Base-by-base conservation (phyloP, 495 filamentous ascomycete genomes). In the Hamigera avellanea region DNA sequence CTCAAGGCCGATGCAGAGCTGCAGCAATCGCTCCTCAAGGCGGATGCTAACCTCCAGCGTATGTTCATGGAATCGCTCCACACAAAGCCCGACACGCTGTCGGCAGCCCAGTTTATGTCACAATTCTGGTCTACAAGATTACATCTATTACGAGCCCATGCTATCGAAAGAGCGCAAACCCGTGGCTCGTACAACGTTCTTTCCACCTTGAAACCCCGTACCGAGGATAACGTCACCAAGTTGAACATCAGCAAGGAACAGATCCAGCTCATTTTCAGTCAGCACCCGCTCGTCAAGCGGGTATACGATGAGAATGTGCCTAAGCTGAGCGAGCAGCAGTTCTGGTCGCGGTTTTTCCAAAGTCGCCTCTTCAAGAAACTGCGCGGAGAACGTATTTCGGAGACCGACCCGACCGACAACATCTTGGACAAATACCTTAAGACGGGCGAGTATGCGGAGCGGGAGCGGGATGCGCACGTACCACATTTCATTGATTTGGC, bases 271-370 rank as follows among this genome's bases (percentile, higher is more conserved):
- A 91, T 98, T 37, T 88, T 98, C 55, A 74, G 73, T 32, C 89
- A 95, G 54, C 87, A 98, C 56, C 85, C 91, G 8, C 68, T 98
- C 7, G 83, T 96, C 34, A 83, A 83, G 52, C 74, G 76, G 8
- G 87, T 91, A 6, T 98, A 93, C 53, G 86, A 96, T 48, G 86
- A 95, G 46, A 84, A 83, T 48, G 86, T 95, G 5, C 93, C 91
- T 2, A 83, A 82, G 40, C 51, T 94, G 17, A 72, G 62, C 28
- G 83, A 93, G 49, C 67, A 70, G 37, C 76, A 81, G 18, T 98
- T 96, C 54, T 96, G 89, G 88, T 78, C 75, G 9, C 71, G 83
- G 28, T 98, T 98, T 57, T 96, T 98, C 61, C 72, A 81, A 46
- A 88, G 83, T 53, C 71, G 81, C 30, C 65, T 98, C 12, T 86